A percentile compares a stretch with the other conserved stretches of the same genome.
Conservation (phyloP, 306 rosid species). For the Vigna mungo region DNA sequence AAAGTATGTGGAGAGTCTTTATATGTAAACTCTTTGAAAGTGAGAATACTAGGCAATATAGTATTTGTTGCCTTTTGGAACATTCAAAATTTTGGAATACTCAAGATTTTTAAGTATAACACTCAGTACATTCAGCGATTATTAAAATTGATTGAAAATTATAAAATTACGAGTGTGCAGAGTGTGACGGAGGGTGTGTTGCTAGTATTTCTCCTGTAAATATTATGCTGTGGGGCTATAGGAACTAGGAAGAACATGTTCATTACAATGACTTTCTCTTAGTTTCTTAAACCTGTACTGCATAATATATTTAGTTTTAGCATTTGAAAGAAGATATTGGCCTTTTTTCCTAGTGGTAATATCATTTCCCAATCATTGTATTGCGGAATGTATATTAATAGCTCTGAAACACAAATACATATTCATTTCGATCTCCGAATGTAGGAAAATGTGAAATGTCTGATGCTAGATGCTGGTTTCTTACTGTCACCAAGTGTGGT, state of each 20-base stretch:
- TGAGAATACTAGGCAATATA: no score
- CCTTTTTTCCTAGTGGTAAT: neutral
- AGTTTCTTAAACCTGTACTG: neutral
- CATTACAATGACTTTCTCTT: constrained; percentile 7
- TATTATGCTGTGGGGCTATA: neutral
- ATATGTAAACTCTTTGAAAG: no score
- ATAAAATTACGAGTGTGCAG: neutral
- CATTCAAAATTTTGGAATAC: no score
- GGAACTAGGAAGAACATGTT: neutral
- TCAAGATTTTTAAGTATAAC: neutral
- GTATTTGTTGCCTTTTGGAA: no score
- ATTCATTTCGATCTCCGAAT: neutral
- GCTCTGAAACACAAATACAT: neutral
- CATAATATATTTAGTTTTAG: neutral
- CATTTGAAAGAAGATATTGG: constrained; percentile 22
- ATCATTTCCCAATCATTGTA: neutral
- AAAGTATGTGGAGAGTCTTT: no score
- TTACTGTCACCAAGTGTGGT: neutral
- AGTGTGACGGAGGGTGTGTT: neutral
- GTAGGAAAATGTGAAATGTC: constrained; percentile 2
- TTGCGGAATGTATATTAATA: constrained; percentile 1
- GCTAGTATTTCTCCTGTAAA: neutral
- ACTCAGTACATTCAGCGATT: neutral
- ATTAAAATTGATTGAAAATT: neutral
- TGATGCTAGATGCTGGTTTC: constrained; percentile 2